Evolutionary conservation across 352 stramenopile genomes (phyloP).

Genomic region (Globisporangium mamillatum): DNA sequence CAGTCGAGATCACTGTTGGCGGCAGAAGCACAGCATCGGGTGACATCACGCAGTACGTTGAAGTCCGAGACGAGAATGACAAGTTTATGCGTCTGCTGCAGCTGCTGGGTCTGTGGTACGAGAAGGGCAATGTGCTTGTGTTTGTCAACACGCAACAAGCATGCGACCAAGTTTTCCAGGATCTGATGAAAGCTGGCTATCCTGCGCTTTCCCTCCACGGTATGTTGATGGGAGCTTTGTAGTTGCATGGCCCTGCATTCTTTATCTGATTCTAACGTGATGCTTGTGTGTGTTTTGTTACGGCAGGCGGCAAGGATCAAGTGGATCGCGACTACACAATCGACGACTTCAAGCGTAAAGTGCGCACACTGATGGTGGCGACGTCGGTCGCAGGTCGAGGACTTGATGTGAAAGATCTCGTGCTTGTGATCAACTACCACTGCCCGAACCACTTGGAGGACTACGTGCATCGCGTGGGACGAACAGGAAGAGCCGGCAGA

Average conservation of each 20-base stretch:
- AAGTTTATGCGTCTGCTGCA: conserved; percentile 99
- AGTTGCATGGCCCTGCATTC: not conserved
- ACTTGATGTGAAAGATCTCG: conserved; percentile 97
- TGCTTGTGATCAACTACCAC: conserved; percentile 99
- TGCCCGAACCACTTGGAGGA: conserved; percentile 99
- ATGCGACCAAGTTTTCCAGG: conserved; percentile 96
- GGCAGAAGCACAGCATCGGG: conserved; percentile 94
- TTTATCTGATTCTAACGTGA: not conserved
- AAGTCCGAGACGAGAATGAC: conserved; percentile 98
- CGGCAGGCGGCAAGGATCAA: conserved; percentile 96
- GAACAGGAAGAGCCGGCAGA: conserved; percentile 93
- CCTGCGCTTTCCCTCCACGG: conserved; percentile 95
- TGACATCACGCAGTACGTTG: conserved; percentile 97
- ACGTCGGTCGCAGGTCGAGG: conserved; percentile 97
- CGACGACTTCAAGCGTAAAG: conserved; percentile 98
- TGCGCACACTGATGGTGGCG: conserved; percentile 91
- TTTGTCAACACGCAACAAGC: conserved; percentile 99
- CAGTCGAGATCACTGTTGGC: conserved; percentile 97
- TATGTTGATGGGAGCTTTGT: conserved; percentile 17
- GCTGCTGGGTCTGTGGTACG: conserved; percentile 94
- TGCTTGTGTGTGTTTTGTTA: conserved; percentile 14
- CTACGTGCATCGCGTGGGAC: conserved; percentile 98
- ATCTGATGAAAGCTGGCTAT: conserved; percentile 96
- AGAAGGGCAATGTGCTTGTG: conserved; percentile 97
- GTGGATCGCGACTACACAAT: conserved; percentile 99